Evolutionary conservation across 768 basidiomycete species (phyloP), one percentile per base, ranked within the genome.

Genomic region (Leccinum barrowsii): DNA sequence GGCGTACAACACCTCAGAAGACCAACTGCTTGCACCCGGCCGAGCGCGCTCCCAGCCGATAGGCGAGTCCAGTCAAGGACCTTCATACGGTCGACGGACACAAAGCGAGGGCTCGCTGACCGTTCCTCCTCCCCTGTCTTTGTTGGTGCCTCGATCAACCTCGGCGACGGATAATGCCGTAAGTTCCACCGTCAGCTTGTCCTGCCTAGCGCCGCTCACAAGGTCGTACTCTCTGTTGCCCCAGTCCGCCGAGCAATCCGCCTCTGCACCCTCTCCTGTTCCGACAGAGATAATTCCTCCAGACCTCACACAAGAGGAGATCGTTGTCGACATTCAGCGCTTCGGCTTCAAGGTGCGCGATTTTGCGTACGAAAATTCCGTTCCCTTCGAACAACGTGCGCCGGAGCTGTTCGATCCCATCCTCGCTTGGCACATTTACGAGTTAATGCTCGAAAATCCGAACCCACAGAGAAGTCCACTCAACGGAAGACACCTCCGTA

Each of bases 301-400:
- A 13, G 71, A 73, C 50, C 71, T 72, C 37, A 73, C 70, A 1
- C 69, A 67, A 47, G 70, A 72, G 40, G 71, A 73, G 58, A 74
- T 74, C 6, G 71, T 73, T n/a, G 44, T 57, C 19, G 71, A 73
- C 12, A 71, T 72, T 22, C 67, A 72, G 48, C 59, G 58, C 30
- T 63, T 52, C 10, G 71, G 72, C 28, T 60, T 70, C 52, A 72
- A 64, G 62, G 68, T 72, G 42, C 63, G 72, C 71, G 71, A 73
- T 60, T 73, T 74, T 55, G 70, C 63, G 12, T 59, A 64, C 22
- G 73, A 73, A 58, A 24, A 47, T 10, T 22, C 56, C 2, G 8
- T 60, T 5, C 64, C 70, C 2, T n/a, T 50, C 26, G 59, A 62
- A 10, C 50, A 64, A 28, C 46, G 50, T 32, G 65, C 71, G 7